These are phyloP conservation scores for Sesbania bispinosa DNA, from an alignment of 306 rosid species.

Conservation along the genomic window DNA sequence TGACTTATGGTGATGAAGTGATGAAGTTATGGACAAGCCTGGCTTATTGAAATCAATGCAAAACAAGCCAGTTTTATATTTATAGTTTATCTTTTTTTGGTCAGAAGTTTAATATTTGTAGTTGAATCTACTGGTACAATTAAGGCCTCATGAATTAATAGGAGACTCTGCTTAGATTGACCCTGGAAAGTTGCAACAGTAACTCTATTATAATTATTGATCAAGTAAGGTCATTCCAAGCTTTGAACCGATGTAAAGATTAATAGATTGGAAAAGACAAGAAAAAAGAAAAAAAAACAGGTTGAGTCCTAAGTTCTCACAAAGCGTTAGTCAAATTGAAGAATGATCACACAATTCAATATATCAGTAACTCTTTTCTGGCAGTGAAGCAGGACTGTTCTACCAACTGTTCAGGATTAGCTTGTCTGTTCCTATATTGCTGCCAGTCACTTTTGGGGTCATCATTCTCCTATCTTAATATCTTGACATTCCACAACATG, in stretches of 20 bases:
- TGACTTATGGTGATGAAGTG: constrained; percentile 54
- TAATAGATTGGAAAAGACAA: background rate
- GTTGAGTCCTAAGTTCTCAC: constrained; percentile 4
- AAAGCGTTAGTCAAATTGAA: background rate
- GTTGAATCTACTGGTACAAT: constrained; percentile 51
- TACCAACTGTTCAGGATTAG: constrained; percentile 21
- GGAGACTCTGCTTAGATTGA: constrained; percentile 9
- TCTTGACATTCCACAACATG: constrained; percentile 31
- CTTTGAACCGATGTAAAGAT: constrained; percentile 7
- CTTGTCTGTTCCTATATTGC: constrained; percentile 20
- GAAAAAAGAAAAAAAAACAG: background rate
- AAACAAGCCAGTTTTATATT: constrained; percentile 59
- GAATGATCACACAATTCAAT: background rate
- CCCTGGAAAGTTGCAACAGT: background rate
- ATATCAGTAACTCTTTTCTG: constrained; percentile 13
- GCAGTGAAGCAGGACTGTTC: constrained; percentile 24
- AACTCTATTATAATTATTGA: constrained; percentile 21
- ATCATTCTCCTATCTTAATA: constrained; percentile 13
- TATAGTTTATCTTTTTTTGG: too few relatives aligned
- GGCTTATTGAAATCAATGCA: constrained; percentile 53
- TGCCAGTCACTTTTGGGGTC: constrained; percentile 28
- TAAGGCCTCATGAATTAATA: constrained; percentile 41
- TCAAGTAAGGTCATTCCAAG: background rate
- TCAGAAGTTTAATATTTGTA: constrained; percentile 58
- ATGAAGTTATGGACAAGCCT: constrained; percentile 59